Evolutionary conservation across 2,329 filamentous ascomycete species (phyloP), one percentile per base, ranked within the genome.

Genomic region (Beauveria scarabaeidicola): DNA sequence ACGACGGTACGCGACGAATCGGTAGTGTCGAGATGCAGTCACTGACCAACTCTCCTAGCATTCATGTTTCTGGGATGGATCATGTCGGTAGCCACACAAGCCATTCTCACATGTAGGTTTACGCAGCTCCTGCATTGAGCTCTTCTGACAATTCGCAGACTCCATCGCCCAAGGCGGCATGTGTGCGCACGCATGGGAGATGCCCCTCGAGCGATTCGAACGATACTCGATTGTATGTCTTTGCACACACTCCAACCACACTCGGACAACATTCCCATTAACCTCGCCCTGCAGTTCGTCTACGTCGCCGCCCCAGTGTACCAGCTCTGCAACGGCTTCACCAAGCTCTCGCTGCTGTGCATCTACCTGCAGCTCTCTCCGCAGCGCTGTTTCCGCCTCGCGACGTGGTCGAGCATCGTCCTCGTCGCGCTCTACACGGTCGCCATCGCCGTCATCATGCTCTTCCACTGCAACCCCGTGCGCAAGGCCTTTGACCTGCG

Each of bases 311-410:
- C 66, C 1, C 65, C 65, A 3, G 63, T 74, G 17, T 75, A 73
- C 62, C 68, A 70, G 50, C 59, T 69, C 15, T 70, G 70, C 56
- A 70, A 71, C 29, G 70, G 69, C 55, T 69, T 73, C 53, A 70
- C 69, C 19, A 75, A 75, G 55, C 56, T 73, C 3, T 73, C 73
- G 0, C 68, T 76, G 1, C 65, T 74, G 11, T 64, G 70, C 6
- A 73, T 75, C 40, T 75, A 75, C 53, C 64, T 71, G 17, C 67
- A 69, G 8, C 64, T 76, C 2, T 74, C 72, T 8, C 72, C 73
- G 0, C 68, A 69, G 21, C 65, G 41, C 11, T 66, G 67, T 63
- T 74, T 72, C 62, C 68, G 69, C 3, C 61, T 65, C 11, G 62
- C 64, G 0, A 68, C 74, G 8, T 70, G 68, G 61, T 50, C 61